Conservation (phyloP, 257 asterid genomes). For the Petrea volubilis region DNA sequence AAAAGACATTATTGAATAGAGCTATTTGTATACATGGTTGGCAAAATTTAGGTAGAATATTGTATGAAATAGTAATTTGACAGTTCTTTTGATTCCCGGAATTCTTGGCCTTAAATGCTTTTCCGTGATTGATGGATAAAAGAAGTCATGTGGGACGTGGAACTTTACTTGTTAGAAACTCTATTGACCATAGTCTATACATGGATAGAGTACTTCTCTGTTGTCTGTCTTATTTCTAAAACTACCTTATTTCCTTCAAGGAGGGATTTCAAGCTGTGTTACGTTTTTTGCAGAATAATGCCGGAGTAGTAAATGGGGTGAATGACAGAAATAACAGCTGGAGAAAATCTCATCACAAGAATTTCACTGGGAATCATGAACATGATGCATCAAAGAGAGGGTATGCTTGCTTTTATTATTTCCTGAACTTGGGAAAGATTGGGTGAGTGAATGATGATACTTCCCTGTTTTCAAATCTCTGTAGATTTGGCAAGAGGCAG, state of each 20-base stretch:
- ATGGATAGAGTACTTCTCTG: not conserved
- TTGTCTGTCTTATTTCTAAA: not conserved
- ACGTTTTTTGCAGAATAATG: conserved; percentile 52
- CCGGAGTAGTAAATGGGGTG: conserved; percentile 38
- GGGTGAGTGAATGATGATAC: conserved; percentile 16
- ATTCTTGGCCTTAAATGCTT: not conserved
- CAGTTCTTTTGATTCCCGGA: not conserved
- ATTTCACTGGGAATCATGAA: conserved; percentile 44
- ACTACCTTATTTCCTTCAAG: not conserved
- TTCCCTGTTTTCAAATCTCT: conserved; percentile 27
- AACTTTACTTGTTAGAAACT: not conserved
- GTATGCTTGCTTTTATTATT: conserved; percentile 30
- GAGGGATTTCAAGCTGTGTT: conserved; percentile 26
- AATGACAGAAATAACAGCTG: conserved; percentile 41
- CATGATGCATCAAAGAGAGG: conserved; percentile 47
- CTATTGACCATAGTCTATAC: not conserved
- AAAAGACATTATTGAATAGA: not conserved
- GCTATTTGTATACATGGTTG: too few species aligned
- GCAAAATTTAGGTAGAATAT: not conserved
- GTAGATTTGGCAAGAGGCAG: conserved; percentile 50
- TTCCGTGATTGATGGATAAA: not conserved
- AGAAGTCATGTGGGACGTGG: not conserved
- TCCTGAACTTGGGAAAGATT: conserved; percentile 12
- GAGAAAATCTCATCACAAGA: conserved; percentile 50
- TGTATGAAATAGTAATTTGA: not conserved